A percentile compares a stretch with the other conserved stretches of the same genome.
phyloP scores from a whole-genome alignment of 2,329 filamentous ascomycete genomes.

The Chaetothyriales sp. region DNA sequence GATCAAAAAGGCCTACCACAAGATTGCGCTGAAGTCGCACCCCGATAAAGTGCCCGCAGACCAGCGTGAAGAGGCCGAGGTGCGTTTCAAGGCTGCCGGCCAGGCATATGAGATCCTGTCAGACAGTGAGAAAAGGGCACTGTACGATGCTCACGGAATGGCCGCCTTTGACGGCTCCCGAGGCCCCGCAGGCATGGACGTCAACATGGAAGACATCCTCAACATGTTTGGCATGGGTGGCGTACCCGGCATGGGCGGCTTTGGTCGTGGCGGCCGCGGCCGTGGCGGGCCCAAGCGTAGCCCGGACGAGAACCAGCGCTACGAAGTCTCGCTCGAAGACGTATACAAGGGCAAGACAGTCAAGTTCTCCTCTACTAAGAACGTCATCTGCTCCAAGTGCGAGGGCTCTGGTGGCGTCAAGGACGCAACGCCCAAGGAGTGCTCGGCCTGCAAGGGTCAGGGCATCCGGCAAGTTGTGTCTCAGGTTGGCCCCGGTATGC shows the following conservation, averaged over 20 bases:
- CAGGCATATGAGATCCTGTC: constrained; percentile 95
- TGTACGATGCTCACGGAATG: constrained; percentile 95
- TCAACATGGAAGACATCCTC: constrained; percentile 66
- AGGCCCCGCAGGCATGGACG: constrained; percentile 53
- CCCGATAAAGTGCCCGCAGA: constrained; percentile 89
- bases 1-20: constrained; percentile 61
- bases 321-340: constrained; percentile 83
- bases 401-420: constrained; percentile 84
- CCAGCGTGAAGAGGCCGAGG: constrained; percentile 69
- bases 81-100: constrained; percentile 81
- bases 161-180: constrained; percentile 72
- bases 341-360: constrained; percentile 98
- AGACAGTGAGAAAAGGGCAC: constrained; percentile 80
- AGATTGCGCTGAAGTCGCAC: constrained; percentile 77
- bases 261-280: constrained; percentile 28
- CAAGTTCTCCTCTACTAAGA: constrained; percentile 90
- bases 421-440: constrained; percentile 69
- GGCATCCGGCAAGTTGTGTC: constrained; percentile 62
- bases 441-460: constrained; percentile 68
- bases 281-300: constrained; percentile 52
- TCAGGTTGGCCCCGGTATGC: constrained; percentile 72
- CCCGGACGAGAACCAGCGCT: constrained; percentile 73
- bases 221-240: constrained; percentile 49
- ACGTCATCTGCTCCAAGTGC: constrained; percentile 73
- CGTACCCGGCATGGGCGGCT: constrained; percentile 38